Evolutionary conservation across 345 rosid genomes (phyloP).

Genomic region (Noccaea caerulescens): DNA sequence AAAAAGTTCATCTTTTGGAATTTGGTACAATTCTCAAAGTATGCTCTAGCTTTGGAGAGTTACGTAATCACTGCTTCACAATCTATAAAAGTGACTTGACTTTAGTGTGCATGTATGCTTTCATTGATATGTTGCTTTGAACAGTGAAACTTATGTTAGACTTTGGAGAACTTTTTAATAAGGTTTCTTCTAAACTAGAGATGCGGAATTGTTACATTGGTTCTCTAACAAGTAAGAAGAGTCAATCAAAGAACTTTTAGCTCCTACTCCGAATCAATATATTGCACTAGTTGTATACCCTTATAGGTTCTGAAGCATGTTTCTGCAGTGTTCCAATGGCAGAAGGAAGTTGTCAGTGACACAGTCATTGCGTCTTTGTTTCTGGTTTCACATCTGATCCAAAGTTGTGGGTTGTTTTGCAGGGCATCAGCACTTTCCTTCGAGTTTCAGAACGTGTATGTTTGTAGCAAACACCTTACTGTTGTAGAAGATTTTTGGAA

Average conservation of each 20-base stretch:
- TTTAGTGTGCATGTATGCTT: constrained; percentile 9
- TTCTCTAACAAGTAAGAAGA: background rate
- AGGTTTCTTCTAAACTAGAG: background rate
- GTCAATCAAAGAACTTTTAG: background rate
- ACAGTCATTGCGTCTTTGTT: background rate
- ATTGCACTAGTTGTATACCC: constrained; percentile 6
- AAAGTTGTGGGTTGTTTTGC: constrained; percentile 33
- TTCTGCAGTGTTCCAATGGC: background rate
- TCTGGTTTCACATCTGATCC: constrained; percentile 9
- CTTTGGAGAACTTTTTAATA: background rate
- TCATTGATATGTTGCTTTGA: constrained; percentile 1
- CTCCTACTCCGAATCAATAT: background rate
- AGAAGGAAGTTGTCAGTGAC: background rate
- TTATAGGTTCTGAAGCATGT: background rate
- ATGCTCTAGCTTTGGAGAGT: background rate
- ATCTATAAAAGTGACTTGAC: background rate
- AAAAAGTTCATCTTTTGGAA: background rate
- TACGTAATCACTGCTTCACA: background rate
- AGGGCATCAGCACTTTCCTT: constrained; percentile 10
- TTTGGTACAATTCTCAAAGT: background rate
- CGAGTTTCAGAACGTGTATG: constrained; percentile 11
- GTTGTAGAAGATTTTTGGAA: constrained; percentile 38
- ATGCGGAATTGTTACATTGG: background rate
- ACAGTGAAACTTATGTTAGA: background rate
- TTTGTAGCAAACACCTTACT: constrained; percentile 26